Percentiles rank a stretch among this genome's conserved stretches.
phyloP scores from a whole-genome alignment of 768 basidiomycete species.

The Mycena kentingensis region DNA sequence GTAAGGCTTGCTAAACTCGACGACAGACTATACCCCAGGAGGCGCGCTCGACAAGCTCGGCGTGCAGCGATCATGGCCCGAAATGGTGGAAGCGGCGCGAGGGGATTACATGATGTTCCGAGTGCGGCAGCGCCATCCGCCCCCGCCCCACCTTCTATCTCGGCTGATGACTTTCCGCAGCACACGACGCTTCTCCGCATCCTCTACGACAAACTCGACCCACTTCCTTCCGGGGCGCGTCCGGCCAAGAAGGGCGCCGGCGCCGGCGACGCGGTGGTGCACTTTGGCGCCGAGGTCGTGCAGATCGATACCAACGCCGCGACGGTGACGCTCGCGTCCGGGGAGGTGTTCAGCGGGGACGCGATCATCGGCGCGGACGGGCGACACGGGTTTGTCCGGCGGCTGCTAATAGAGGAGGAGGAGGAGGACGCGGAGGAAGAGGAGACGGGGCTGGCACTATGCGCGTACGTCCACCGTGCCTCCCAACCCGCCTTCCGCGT shows the following conservation, averaged over 20 bases:
- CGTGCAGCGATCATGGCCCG: no score
- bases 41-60: no score
- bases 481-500: background rate
- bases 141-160: no score
- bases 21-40: no score
- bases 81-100: no score
- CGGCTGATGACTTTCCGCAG: no score
- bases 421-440: background rate
- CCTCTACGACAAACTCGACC: background rate
- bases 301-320: background rate
- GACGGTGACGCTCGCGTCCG: background rate
- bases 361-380: background rate
- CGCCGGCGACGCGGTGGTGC: background rate
- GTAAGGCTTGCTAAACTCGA: no score
- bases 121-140: no score
- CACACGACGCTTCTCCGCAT: no score
- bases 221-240: no score
- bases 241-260: background rate
- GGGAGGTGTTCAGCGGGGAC: background rate
- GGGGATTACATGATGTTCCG: no score
- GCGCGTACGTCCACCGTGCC: background rate
- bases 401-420: background rate
- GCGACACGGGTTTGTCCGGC: background rate
- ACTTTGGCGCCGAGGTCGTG: background rate
- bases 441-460: background rate